phyloP scores from a whole-genome alignment of 2,329 filamentous ascomycete genomes.

The Cladosporium velox region DNA sequence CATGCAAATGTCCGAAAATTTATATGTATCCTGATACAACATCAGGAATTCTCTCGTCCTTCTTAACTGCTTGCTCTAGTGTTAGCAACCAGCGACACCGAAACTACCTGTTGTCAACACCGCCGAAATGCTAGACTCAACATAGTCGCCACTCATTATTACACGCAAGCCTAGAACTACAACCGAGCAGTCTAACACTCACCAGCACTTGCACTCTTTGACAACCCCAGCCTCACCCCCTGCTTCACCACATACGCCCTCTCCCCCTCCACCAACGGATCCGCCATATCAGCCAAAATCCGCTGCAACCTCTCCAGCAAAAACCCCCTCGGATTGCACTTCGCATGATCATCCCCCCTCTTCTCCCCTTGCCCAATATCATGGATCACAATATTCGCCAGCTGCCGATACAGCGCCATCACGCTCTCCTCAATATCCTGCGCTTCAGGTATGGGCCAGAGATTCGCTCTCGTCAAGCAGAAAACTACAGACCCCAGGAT shows the following conservation, averaged over 20 bases:
- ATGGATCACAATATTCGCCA: conserved; percentile 23
- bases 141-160: not conserved
- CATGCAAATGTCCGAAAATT: not conserved
- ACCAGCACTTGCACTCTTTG: not conserved
- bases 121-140: not conserved
- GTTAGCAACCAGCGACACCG: not conserved
- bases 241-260: conserved; percentile 2
- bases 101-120: not conserved
- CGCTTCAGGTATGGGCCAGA: conserved; percentile 34
- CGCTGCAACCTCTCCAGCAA: conserved; percentile 24
- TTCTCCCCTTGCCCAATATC: conserved; percentile 22
- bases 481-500: conserved; percentile 42
- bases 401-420: conserved; percentile 15
- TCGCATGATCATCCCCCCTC: conserved; percentile 21
- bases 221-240: not conserved
- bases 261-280: conserved; percentile 8
- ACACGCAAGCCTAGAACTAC: not conserved
- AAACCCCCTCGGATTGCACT: conserved; percentile 23
- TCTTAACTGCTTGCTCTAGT: not conserved
- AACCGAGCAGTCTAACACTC: not conserved
- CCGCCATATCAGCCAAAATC: conserved; percentile 22
- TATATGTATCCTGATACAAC: not conserved
- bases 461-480: conserved; percentile 37
- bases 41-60: not conserved
- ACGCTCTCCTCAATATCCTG: conserved; percentile 20